These are phyloP conservation scores for Aspergillus olivimuriae DNA, from an alignment of 495 filamentous ascomycete species.

Conservation along the genomic window DNA sequence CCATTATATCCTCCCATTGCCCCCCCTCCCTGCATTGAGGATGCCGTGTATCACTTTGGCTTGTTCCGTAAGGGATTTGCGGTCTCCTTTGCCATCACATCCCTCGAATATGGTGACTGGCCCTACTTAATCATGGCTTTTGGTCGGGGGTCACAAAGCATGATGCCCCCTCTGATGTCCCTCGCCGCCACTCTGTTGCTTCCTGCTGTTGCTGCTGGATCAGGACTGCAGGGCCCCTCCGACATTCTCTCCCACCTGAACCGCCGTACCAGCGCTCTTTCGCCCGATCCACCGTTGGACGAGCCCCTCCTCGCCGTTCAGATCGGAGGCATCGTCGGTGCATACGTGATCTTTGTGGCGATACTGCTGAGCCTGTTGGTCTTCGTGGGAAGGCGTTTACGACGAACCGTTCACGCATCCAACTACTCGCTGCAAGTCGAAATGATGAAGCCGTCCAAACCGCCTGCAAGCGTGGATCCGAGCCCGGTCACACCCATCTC, in stretches of 20 bases:
- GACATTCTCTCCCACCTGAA: conserved; percentile 1
- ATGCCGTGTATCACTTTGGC: conserved; percentile 10
- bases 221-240: conserved; percentile 8
- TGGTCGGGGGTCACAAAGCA: conserved; percentile 7
- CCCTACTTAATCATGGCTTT: conserved; percentile 16
- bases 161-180: conserved; percentile 5
- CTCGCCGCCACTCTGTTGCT: conserved; percentile 6
- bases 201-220: conserved; percentile 14
- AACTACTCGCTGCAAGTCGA: conserved; percentile 51
- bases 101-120: conserved; percentile 8
- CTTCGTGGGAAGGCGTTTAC: conserved; percentile 53
- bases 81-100: conserved; percentile 16
- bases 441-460: conserved; percentile 53
- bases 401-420: conserved; percentile 46
- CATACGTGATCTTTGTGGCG: conserved; percentile 69
- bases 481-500: conserved; percentile 42
- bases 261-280: conserved; percentile 8
- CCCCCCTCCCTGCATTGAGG: background rate
- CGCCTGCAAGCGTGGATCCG: conserved; percentile 38
- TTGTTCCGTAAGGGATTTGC: conserved; percentile 20
- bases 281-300: conserved; percentile 29
- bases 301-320: conserved; percentile 60
- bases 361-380: conserved; percentile 62
- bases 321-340: conserved; percentile 71
- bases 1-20: background rate